These are phyloP conservation scores for Fusarium virguliforme DNA, from an alignment of 2,329 filamentous ascomycete genomes.

Conservation along the genomic window DNA sequence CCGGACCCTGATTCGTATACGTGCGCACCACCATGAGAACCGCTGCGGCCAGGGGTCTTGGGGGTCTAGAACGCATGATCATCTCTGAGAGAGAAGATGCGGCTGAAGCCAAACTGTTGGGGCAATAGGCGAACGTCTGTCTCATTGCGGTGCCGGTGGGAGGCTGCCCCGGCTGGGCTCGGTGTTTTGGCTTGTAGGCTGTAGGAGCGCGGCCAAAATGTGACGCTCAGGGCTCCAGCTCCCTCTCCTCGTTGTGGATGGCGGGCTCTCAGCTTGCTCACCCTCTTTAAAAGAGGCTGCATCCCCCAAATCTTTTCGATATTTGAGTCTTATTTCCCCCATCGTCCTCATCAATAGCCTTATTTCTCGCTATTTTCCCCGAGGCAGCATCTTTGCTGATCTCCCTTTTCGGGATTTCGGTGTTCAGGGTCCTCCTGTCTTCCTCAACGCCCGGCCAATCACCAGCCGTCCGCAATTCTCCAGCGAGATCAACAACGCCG, in stretches of 20 bases:
- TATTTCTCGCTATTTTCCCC: neutral
- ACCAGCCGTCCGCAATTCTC: neutral
- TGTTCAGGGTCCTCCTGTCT: neutral
- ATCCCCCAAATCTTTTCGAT: neutral
- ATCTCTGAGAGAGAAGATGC: neutral
- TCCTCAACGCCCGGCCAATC: constrained; percentile 5
- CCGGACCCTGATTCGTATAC: constrained; percentile 7
- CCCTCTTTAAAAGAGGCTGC: neutral
- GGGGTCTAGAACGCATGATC: constrained; percentile 6
- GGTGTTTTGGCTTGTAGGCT: too few relatives aligned
- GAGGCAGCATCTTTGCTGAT: neutral
- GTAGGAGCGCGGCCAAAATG: too few relatives aligned
- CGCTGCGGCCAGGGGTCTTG: neutral
- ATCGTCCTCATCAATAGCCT: neutral
- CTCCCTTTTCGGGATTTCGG: constrained; percentile 2
- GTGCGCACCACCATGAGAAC: neutral
- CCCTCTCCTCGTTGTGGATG: neutral
- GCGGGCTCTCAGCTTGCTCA: neutral
- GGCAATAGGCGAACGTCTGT: constrained; percentile 1
- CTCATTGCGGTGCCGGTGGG: too few relatives aligned
- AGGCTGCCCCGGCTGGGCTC: too few relatives aligned
- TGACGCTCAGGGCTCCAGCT: neutral
- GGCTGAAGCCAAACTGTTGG: neutral
- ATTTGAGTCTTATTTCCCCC: neutral
- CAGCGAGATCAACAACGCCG: neutral